Evolutionary conservation across 306 rosid species (phyloP), one percentile per base, ranked within the genome.

Genomic region (Cicer arietinum): DNA sequence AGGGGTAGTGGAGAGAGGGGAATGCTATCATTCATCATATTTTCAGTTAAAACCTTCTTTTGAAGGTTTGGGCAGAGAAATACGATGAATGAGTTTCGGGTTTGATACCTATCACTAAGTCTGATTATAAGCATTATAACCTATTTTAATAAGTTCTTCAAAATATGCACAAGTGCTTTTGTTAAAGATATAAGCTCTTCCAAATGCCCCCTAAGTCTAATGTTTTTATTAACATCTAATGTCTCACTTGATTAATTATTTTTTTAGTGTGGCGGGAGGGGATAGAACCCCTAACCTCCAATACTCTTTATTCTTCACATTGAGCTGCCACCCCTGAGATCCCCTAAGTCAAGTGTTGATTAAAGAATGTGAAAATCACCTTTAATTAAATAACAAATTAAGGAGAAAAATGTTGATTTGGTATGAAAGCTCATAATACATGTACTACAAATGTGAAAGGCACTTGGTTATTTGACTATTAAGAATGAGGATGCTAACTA

Each of bases 111-210:
- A n/a, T 51, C 37, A 30, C 59, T 53, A 1, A 3, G 12, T 17
- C 37, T 30, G 37, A 30, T 30, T 30, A 30, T 30, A 3, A 6
- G 37, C 37, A 30, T 30, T 30, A 30, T 30, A 30, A 30, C 37
- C 37, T 6, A n/a, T 50, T 50, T 50, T n/a, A 13, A 53, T 53
- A 53, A 3, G 59, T 8, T 53, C 5, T 53, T 53, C 20, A 9
- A 5, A 16, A 52, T 16, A 48, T 5, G n/a, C 7, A 13, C 16
- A 13, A 12, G 9, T 52, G 58, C 22, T 14, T 14, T 14, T 52
- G 56, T 47, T 51, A 16, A n/a, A 51, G 56, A 51, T 51, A 51
- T n/a, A 51, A 51, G 20, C 57, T 51, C 20, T 50, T 50, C 56
- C 1, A 2, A n/a, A n/a, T 1, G 56, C 8, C 56, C 56, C 18